These are phyloP conservation scores for Saccharomycopsis olivae DNA, from an alignment of 805 yeast genomes.

Conservation along the genomic window DNA sequence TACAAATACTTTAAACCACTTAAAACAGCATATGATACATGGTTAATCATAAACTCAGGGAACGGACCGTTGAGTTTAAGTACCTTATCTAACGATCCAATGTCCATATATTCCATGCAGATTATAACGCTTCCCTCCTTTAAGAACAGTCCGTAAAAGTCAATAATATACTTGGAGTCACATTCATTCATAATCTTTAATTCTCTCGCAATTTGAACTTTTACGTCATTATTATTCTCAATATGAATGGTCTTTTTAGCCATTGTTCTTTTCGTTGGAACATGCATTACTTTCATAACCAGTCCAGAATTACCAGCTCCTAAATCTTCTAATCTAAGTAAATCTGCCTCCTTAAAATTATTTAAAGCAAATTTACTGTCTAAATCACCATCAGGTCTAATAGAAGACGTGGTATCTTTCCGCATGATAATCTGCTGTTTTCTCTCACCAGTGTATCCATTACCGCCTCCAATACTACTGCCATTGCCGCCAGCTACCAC, in stretches of 20 bases:
- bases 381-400: neutral
- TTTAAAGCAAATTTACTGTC: conserved; percentile 14
- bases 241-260: conserved; percentile 84
- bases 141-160: conserved; percentile 84
- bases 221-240: conserved; percentile 69
- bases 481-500: neutral
- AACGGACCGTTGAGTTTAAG: conserved; percentile 50
- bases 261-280: conserved; percentile 80
- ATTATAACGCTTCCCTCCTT: conserved; percentile 40
- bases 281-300: conserved; percentile 78
- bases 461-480: too few species aligned
- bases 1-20: conserved; percentile 77
- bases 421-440: conserved; percentile 16
- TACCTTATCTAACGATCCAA: conserved; percentile 84
- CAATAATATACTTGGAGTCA: conserved; percentile 70
- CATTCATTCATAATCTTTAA: conserved; percentile 87
- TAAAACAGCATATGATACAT: conserved; percentile 65
- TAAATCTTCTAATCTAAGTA: conserved; percentile 62
- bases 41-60: conserved; percentile 59
- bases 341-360: conserved; percentile 49
- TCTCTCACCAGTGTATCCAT: conserved; percentile 15
- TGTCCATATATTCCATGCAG: conserved; percentile 93
- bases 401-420: conserved; percentile 10
- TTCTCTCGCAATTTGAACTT: conserved; percentile 80
- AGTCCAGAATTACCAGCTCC: conserved; percentile 95